phyloP scores from a whole-genome alignment of 2,329 filamentous ascomycete genomes.

The Sclerotinia spermophila region DNA sequence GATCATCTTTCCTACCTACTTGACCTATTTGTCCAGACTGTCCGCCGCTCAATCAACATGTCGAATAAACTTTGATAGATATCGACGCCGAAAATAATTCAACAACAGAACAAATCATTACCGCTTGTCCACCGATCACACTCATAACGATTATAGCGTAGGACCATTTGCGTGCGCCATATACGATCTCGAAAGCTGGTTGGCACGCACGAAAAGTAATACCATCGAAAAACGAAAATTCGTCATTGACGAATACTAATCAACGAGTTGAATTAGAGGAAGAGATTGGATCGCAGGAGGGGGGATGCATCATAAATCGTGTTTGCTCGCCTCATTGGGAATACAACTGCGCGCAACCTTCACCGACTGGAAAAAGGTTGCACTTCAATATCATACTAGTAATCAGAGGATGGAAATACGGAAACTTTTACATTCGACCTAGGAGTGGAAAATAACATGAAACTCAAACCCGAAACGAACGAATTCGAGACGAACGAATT shows the following conservation, averaged over 20 bases:
- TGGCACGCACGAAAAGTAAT: slow-evolving; percentile 13
- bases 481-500: not conserved
- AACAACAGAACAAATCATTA: not conserved
- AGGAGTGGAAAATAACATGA: not conserved
- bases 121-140: not conserved
- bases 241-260: slow-evolving; percentile 1
- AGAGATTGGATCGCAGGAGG: not conserved
- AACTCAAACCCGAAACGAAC: not conserved
- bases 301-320: not conserved
- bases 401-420: slow-evolving; percentile 11
- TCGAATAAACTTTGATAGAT: not conserved
- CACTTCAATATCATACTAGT: not conserved
- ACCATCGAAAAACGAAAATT: not conserved
- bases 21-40: not conserved
- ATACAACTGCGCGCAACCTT: not conserved
- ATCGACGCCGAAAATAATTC: not conserved
- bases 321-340: not conserved
- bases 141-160: not conserved
- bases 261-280: not conserved
- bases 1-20: not conserved
- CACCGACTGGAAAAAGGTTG: not conserved
- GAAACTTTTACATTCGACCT: not conserved
- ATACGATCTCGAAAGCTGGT: not conserved
- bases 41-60: not conserved
- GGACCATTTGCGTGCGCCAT: slow-evolving; percentile 5